Conservation (phyloP, 257 asterid species). For the Scutellaria galericulata region DNA sequence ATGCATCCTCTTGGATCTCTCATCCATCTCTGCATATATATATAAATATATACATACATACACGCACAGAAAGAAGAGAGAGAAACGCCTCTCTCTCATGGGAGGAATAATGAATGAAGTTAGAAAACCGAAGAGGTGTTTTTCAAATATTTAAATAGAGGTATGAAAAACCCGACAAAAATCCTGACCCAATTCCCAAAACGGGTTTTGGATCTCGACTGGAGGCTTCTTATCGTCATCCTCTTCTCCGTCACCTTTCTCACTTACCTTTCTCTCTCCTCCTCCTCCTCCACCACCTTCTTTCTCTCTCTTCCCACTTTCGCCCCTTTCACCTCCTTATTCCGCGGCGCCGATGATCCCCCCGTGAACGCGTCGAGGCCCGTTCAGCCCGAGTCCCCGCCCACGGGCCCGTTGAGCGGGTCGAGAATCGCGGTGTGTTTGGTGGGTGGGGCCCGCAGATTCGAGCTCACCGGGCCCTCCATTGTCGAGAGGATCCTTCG, state of each 20-base stretch:
- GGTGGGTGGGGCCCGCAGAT: conserved; percentile 98
- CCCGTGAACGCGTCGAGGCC: not conserved
- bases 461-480: conserved; percentile 96
- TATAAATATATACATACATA: not conserved
- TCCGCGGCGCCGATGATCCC: conserved; percentile 26
- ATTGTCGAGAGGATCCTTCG: conserved; percentile 66
- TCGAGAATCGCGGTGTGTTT: conserved; percentile 88
- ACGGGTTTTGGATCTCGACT: conserved; percentile 64
- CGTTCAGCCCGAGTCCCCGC: not conserved
- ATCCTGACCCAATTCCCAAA: conserved; percentile 50
- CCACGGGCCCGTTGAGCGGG: conserved; percentile 35
- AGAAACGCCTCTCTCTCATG: conserved; percentile 22
- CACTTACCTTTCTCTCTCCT: conserved; percentile 52
- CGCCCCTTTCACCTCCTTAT: conserved; percentile 59
- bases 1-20: conserved; percentile 23
- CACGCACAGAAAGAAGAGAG: not conserved
- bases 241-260: conserved; percentile 59
- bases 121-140: conserved; percentile 7
- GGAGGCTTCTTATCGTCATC: conserved; percentile 56
- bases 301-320: conserved; percentile 41
- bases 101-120: conserved; percentile 27
- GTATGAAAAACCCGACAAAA: conserved; percentile 52
- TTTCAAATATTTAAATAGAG: not conserved
- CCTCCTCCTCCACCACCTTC: conserved; percentile 43
- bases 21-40: not conserved